Percentiles rank a stretch among this genome's conserved stretches.
phyloP scores from a whole-genome alignment of 2,329 filamentous ascomycete genomes.

The Scedosporium dehoogii region DNA sequence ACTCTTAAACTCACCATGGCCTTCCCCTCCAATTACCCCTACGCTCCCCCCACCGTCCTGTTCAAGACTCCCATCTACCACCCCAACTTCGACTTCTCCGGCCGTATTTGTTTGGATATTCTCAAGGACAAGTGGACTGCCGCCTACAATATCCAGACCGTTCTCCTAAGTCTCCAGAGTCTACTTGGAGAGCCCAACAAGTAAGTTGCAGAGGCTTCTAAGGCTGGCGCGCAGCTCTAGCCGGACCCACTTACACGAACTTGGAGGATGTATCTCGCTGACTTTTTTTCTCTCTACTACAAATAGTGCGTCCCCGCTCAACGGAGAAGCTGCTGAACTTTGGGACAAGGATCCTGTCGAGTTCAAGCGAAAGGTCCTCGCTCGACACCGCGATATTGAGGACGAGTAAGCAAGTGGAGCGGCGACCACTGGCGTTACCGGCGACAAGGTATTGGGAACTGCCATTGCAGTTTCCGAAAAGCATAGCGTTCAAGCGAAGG shows the following conservation, averaged over 20 bases:
- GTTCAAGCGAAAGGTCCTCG: slow-evolving; percentile 69
- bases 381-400: slow-evolving; percentile 53
- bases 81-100: slow-evolving; percentile 95
- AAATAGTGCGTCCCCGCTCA: slow-evolving; percentile 76
- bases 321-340: slow-evolving; percentile 89
- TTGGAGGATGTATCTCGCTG: neutral
- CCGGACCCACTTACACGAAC: too few relatives aligned
- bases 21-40: slow-evolving; percentile 90
- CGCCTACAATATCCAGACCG: slow-evolving; percentile 91
- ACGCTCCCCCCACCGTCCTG: slow-evolving; percentile 78
- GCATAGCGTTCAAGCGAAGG: neutral
- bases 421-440: too few relatives aligned
- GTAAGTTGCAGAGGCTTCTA: slow-evolving; percentile 41
- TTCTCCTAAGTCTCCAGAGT: slow-evolving; percentile 88
- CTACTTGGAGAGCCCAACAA: slow-evolving; percentile 96
- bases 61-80: slow-evolving; percentile 99
- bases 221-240: too few relatives aligned
- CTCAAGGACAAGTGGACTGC: slow-evolving; percentile 99
- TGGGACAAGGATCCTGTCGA: slow-evolving; percentile 85
- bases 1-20: slow-evolving; percentile 86
- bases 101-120: slow-evolving; percentile 94
- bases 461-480: neutral
- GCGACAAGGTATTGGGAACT: neutral
- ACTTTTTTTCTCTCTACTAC: neutral
- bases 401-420: slow-evolving; percentile 38